Conservation (phyloP, 768 basidiomycete species). For the Boletus edulis region DNA sequence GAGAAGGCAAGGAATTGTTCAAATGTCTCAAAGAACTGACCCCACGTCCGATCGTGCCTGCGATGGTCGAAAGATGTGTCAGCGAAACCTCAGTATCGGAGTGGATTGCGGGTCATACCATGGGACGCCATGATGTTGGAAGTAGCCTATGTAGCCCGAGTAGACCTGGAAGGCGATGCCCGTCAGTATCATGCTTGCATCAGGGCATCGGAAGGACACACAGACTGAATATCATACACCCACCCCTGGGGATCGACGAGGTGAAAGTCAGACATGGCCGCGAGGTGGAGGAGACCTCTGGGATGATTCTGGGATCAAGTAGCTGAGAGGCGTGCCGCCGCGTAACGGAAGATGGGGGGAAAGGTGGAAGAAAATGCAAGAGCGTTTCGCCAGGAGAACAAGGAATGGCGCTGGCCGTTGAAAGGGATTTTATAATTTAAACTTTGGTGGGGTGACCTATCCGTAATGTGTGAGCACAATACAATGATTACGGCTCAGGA, state of each 20-base stretch:
- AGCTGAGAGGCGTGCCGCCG: background rate
- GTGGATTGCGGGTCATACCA: slow-evolving; percentile 43
- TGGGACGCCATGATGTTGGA: slow-evolving; percentile 64
- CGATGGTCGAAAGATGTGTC: background rate
- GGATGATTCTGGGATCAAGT: background rate
- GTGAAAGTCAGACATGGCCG: slow-evolving; percentile 62
- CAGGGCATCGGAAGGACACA: slow-evolving; percentile 34
- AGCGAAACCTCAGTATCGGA: background rate
- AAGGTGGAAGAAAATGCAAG: background rate
- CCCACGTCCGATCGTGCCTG: slow-evolving; percentile 83
- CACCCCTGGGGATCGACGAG: slow-evolving; percentile 75
- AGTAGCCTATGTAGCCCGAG: slow-evolving; percentile 76
- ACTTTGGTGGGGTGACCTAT: slow-evolving; percentile 5
- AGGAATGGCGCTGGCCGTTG: background rate
- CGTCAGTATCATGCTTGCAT: background rate
- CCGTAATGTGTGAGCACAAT: slow-evolving; percentile 16
- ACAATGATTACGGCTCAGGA: slow-evolving; percentile 17
- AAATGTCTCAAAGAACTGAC: slow-evolving; percentile 73
- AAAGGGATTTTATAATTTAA: slow-evolving; percentile 19
- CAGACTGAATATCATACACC: slow-evolving; percentile 79
- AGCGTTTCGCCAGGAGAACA: background rate
- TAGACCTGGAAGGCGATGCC: slow-evolving; percentile 43
- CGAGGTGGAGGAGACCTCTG: background rate
- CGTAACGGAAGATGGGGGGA: background rate
- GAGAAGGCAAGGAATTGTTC: slow-evolving; percentile 78